These are phyloP conservation scores for Hypomontagnella submonticulosa DNA, from an alignment of 495 filamentous ascomycete genomes.

Conservation along the genomic window DNA sequence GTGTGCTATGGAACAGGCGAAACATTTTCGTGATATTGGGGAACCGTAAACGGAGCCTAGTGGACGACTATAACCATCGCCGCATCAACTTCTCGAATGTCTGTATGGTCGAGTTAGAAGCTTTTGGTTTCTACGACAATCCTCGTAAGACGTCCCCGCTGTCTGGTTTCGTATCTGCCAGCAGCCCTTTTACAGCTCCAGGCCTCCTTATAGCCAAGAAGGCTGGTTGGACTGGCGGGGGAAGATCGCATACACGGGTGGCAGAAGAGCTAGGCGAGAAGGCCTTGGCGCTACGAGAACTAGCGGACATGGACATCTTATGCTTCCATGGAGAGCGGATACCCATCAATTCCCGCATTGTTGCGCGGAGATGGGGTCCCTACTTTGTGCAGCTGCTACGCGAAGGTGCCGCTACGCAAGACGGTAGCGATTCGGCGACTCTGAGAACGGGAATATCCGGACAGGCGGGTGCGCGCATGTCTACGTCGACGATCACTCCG, in stretches of 20 bases:
- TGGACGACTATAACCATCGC: slow-evolving; percentile 97
- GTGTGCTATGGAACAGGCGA: slow-evolving; percentile 88
- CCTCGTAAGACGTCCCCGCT: slow-evolving; percentile 79
- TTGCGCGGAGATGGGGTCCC: slow-evolving; percentile 90
- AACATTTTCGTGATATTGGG: slow-evolving; percentile 96
- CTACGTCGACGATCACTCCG: slow-evolving; percentile 86
- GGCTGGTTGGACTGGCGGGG: slow-evolving; percentile 72
- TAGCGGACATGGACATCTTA: slow-evolving; percentile 97
- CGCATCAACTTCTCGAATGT: slow-evolving; percentile 97
- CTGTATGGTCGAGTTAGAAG: slow-evolving; percentile 95
- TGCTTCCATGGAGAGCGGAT: slow-evolving; percentile 90
- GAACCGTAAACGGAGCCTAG: slow-evolving; percentile 90
- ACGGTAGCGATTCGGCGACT: slow-evolving; percentile 62
- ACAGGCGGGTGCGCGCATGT: slow-evolving; percentile 69
- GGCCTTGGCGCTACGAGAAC: slow-evolving; percentile 78
- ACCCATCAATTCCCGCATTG: slow-evolving; percentile 89
- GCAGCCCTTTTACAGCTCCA: slow-evolving; percentile 68
- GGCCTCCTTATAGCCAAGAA: slow-evolving; percentile 68
- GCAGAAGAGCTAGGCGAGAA: slow-evolving; percentile 88
- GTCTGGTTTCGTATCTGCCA: slow-evolving; percentile 82
- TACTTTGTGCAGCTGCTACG: slow-evolving; percentile 92
- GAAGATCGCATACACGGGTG: slow-evolving; percentile 70
- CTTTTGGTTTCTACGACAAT: slow-evolving; percentile 97
- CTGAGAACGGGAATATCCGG: slow-evolving; percentile 56
- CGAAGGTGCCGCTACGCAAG: slow-evolving; percentile 72